Conservation (phyloP, 2,329 filamentous ascomycete species). For the Volutella citrinella region DNA sequence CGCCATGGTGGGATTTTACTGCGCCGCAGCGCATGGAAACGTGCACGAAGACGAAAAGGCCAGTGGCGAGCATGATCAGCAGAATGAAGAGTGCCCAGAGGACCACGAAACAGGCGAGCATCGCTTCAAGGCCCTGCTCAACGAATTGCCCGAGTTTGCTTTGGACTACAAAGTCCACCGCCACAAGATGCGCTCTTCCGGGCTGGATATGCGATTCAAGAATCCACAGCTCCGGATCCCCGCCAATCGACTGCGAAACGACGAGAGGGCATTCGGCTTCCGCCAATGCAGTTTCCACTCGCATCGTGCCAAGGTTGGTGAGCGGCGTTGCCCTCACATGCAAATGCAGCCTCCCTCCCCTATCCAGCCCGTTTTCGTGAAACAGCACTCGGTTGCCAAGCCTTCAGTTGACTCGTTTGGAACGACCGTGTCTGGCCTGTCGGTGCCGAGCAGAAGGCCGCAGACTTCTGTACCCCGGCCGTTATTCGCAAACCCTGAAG, state of each 20-base stretch:
- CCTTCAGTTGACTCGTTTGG: slow-evolving; percentile 11
- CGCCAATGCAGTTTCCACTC: slow-evolving; percentile 60
- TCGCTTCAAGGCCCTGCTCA: slow-evolving; percentile 43
- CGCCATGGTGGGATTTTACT: slow-evolving; percentile 58
- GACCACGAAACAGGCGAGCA: neutral
- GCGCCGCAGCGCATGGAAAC: slow-evolving; percentile 35
- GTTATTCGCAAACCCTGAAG: slow-evolving; percentile 26
- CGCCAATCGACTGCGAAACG: slow-evolving; percentile 52
- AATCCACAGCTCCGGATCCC: slow-evolving; percentile 59
- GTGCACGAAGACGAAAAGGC: slow-evolving; percentile 28
- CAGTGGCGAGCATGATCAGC: neutral
- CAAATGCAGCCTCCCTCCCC: too few species aligned
- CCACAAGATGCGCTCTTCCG: slow-evolving; percentile 48
- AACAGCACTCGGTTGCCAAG: slow-evolving; percentile 7
- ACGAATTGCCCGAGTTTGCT: slow-evolving; percentile 42
- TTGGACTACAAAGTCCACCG: slow-evolving; percentile 52
- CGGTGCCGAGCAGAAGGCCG: slow-evolving; percentile 20
- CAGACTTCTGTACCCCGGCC: slow-evolving; percentile 22
- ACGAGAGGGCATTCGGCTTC: slow-evolving; percentile 59
- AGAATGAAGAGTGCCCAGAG: neutral
- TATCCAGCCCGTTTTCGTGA: too few species aligned
- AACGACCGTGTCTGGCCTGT: slow-evolving; percentile 16
- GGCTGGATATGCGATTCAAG: slow-evolving; percentile 53
- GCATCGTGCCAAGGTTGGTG: slow-evolving; percentile 52
- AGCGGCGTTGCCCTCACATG: slow-evolving; percentile 50